Conservation (phyloP, 768 basidiomycete species). For the Rickenella mellea region DNA sequence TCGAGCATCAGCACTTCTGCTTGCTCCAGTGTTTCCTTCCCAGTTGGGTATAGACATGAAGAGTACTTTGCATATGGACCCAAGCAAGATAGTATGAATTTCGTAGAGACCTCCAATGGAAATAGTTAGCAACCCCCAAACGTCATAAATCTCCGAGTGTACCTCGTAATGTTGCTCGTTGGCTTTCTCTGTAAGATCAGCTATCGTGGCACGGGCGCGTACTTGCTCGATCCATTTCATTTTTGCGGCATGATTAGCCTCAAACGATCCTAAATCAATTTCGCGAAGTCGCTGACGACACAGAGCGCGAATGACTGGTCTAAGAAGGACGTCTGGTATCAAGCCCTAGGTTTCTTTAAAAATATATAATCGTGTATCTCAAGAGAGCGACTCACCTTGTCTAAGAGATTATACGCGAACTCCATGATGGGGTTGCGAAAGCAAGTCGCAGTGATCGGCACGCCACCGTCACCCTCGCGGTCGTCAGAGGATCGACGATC, state of each 20-base stretch:
- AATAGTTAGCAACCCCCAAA: not conserved
- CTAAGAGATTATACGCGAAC: too few relatives aligned
- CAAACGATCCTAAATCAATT: constrained; percentile 50
- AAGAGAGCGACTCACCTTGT: too few relatives aligned
- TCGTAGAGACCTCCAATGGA: constrained; percentile 38
- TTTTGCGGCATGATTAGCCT: constrained; percentile 53
- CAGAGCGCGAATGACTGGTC: constrained; percentile 36
- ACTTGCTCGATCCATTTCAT: constrained; percentile 58
- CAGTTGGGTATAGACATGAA: constrained; percentile 53
- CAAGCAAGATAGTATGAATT: constrained; percentile 57
- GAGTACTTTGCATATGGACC: constrained; percentile 63
- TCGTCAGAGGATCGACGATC: too few relatives aligned
- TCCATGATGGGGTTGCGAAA: too few relatives aligned
- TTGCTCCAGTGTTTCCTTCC: constrained; percentile 47
- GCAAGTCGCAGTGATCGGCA: too few relatives aligned
- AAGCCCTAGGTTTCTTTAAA: too few relatives aligned
- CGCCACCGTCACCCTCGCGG: too few relatives aligned
- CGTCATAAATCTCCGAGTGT: constrained; percentile 4
- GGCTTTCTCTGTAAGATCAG: constrained; percentile 54
- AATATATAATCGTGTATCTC: too few relatives aligned
- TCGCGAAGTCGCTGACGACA: constrained; percentile 46
- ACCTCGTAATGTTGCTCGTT: constrained; percentile 77
- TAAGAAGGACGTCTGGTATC: constrained; percentile 50
- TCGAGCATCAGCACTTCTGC: constrained; percentile 60
- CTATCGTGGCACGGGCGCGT: constrained; percentile 39